Evolutionary conservation across 345 rosid genomes (phyloP).

Genomic region (Sisymbrium irio): DNA sequence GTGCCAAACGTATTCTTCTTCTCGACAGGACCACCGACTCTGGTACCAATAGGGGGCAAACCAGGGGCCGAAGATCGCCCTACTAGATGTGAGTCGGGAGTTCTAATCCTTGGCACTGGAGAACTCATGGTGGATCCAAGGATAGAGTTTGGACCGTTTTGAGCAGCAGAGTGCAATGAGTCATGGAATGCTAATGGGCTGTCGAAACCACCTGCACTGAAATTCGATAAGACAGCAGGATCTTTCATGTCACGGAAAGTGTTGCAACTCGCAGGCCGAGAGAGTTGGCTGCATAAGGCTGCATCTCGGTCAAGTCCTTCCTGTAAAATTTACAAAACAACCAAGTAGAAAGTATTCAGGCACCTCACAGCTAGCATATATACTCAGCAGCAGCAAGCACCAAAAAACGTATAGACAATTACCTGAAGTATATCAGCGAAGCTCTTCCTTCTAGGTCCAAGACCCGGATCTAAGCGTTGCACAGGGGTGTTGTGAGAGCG

Average conservation of each 20-base stretch:
- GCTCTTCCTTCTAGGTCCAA: slow-evolving; percentile 86
- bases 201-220: slow-evolving; percentile 41
- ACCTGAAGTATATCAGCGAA: slow-evolving; percentile 98
- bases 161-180: slow-evolving; percentile 43
- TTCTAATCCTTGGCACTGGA: slow-evolving; percentile 62
- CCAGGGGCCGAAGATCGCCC: slow-evolving; percentile 58
- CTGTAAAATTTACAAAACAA: slow-evolving; percentile 40
- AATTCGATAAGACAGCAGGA: slow-evolving; percentile 37
- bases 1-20: slow-evolving; percentile 49
- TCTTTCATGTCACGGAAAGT: slow-evolving; percentile 59
- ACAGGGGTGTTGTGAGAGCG: slow-evolving; percentile 41
- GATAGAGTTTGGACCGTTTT: slow-evolving; percentile 35
- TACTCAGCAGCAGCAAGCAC: no score
- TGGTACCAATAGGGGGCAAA: slow-evolving; percentile 66
- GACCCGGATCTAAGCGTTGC: slow-evolving; percentile 48
- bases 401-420: neutral
- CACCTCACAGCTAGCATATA: neutral
- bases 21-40: slow-evolving; percentile 47
- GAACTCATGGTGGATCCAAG: slow-evolving; percentile 55
- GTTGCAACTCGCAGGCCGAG: slow-evolving; percentile 70
- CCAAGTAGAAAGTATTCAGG: neutral
- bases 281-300: slow-evolving; percentile 49
- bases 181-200: slow-evolving; percentile 48
- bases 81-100: slow-evolving; percentile 59
- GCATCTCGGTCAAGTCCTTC: slow-evolving; percentile 68